These are phyloP conservation scores for Phytophthora megakarya DNA, from an alignment of 352 stramenopile genomes.

Conservation along the genomic window DNA sequence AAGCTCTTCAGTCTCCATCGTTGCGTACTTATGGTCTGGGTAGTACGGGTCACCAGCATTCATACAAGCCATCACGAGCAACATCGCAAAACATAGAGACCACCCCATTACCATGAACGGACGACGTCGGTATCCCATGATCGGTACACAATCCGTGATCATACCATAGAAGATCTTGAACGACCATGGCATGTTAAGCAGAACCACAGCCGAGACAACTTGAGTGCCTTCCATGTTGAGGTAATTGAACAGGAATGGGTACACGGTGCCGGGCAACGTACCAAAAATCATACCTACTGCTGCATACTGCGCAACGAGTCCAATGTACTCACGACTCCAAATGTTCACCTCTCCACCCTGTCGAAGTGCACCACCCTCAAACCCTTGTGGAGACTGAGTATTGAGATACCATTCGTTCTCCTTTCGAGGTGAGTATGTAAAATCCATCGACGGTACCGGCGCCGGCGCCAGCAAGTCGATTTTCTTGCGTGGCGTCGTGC, in stretches of 20 bases:
- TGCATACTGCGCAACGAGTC: slow-evolving; percentile 47
- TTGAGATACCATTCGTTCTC: slow-evolving; percentile 33
- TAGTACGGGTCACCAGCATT: slow-evolving; percentile 52
- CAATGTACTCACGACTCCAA: slow-evolving; percentile 44
- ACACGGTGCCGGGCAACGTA: slow-evolving; percentile 44
- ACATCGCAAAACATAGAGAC: slow-evolving; percentile 45
- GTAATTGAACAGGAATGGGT: slow-evolving; percentile 52
- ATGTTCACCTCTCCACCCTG: slow-evolving; percentile 34
- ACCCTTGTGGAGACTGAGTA: slow-evolving; percentile 23
- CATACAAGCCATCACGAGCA: slow-evolving; percentile 49
- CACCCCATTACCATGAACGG: slow-evolving; percentile 65
- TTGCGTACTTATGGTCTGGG: slow-evolving; percentile 29
- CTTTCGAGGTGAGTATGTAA: slow-evolving; percentile 24
- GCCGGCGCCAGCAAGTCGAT: slow-evolving; percentile 33
- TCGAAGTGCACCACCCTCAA: slow-evolving; percentile 25
- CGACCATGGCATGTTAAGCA: slow-evolving; percentile 54
- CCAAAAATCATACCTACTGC: slow-evolving; percentile 51
- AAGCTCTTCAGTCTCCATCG: slow-evolving; percentile 20
- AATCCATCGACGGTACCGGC: slow-evolving; percentile 18
- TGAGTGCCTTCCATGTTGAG: slow-evolving; percentile 50
- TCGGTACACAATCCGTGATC: slow-evolving; percentile 51
- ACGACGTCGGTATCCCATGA: slow-evolving; percentile 55
- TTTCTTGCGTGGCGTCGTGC: slow-evolving; percentile 30
- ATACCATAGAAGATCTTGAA: slow-evolving; percentile 65
- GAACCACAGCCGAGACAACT: slow-evolving; percentile 40